These are phyloP conservation scores for Erodium moschatum DNA, from an alignment of 441 rosid species.

Conservation along the genomic window DNA sequence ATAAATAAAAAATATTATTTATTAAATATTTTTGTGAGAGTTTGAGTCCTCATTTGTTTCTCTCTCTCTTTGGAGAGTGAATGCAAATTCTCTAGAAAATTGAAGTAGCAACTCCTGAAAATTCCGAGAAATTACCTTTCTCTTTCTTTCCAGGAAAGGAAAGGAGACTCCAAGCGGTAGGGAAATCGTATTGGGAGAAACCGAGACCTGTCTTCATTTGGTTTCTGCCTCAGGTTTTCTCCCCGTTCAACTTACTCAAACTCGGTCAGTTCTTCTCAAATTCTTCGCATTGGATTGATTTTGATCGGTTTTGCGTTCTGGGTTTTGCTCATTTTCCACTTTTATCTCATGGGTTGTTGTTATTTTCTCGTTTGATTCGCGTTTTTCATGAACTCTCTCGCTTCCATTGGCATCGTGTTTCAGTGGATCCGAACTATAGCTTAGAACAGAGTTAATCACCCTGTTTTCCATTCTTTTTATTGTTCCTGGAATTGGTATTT, in stretches of 20 bases:
- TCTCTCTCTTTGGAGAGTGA: neutral
- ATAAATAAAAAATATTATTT: too few relatives aligned
- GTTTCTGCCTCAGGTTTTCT: neutral
- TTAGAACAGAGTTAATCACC: constrained; percentile 15
- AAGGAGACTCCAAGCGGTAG: neutral
- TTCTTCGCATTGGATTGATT: constrained; percentile 18
- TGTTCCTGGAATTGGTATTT: neutral
- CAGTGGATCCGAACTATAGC: constrained; percentile 21
- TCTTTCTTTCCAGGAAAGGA: neutral
- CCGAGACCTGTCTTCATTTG: neutral
- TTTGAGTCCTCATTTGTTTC: neutral
- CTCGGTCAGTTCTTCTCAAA: constrained; percentile 31
- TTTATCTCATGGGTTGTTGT: constrained; percentile 17
- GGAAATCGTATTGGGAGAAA: neutral
- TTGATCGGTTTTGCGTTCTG: constrained; percentile 24
- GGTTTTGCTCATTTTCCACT: constrained; percentile 26
- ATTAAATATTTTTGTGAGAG: neutral
- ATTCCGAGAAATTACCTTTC: neutral
- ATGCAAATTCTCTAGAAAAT: constrained; percentile 4
- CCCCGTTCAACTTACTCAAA: neutral
- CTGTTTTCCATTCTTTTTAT: constrained; percentile 7
- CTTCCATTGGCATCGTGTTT: neutral
- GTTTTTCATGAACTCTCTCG: neutral
- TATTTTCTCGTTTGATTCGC: neutral
- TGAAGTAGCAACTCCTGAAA: neutral